Conservation (phyloP, 2,329 filamentous ascomycete species). For the Cytospora chrysosperma region DNA sequence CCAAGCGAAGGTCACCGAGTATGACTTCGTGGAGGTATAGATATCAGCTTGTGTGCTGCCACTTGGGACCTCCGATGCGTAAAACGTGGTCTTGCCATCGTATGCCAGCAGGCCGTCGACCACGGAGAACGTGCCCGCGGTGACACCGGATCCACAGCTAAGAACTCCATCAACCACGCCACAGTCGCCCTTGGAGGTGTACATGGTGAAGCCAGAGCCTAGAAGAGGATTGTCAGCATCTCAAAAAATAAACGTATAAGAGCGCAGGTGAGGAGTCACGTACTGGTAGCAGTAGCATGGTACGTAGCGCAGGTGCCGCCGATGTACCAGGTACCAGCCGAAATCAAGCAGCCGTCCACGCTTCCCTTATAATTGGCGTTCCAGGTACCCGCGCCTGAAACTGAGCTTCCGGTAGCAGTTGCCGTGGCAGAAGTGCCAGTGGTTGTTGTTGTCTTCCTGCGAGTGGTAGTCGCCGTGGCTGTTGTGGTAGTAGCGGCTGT, state of each 20-base stretch:
- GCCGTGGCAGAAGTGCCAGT: conserved; percentile 37
- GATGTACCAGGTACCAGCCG: conserved; percentile 66
- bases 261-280: too few species aligned
- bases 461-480: background rate
- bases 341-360: conserved; percentile 66
- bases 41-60: conserved; percentile 2
- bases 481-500: background rate
- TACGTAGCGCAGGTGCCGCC: conserved; percentile 67
- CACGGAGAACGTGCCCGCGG: conserved; percentile 9
- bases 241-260: too few species aligned
- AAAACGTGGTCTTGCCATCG: conserved; percentile 18
- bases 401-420: conserved; percentile 35
- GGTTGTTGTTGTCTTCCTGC: conserved; percentile 29
- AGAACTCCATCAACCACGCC: conserved; percentile 53
- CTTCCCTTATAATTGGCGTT: conserved; percentile 51
- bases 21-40: conserved; percentile 3
- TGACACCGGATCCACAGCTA: conserved; percentile 51
- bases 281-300: conserved; percentile 46
- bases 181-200: conserved; percentile 59
- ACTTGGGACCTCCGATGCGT: conserved; percentile 7
- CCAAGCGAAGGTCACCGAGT: conserved; percentile 19
- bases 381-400: conserved; percentile 58
- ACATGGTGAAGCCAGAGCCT: conserved; percentile 53
- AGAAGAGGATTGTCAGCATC: background rate
- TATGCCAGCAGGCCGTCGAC: conserved; percentile 18